Evolutionary conservation across 495 filamentous ascomycete genomes (phyloP).

Genomic region (Tuber microsphaerosporum): DNA sequence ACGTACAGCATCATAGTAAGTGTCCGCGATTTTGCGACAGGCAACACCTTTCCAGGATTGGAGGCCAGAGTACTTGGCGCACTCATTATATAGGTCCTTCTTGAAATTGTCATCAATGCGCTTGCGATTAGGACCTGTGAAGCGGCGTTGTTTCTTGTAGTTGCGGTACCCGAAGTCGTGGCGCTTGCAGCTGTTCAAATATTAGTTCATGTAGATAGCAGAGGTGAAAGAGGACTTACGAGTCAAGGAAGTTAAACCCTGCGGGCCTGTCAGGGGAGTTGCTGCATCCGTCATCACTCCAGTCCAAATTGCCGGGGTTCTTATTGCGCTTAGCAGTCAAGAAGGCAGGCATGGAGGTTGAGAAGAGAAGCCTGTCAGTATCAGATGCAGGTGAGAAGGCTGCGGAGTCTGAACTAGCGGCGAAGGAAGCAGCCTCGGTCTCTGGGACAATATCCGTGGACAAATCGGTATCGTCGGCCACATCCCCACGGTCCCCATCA

Average conservation of each 20-base stretch:
- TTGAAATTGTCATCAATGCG: slow-evolving; percentile 48
- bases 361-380: slow-evolving; percentile 24
- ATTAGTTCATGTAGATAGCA: not conserved
- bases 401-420: not conserved
- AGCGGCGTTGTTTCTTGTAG: slow-evolving; percentile 45
- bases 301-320: slow-evolving; percentile 43
- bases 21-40: slow-evolving; percentile 45
- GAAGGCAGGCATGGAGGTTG: slow-evolving; percentile 14
- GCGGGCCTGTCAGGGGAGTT: slow-evolving; percentile 46
- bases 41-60: not conserved
- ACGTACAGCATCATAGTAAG: slow-evolving; percentile 48
- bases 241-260: slow-evolving; percentile 45
- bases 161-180: slow-evolving; percentile 52
- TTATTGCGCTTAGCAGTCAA: slow-evolving; percentile 12
- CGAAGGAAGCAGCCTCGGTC: not conserved
- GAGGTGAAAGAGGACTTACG: slow-evolving; percentile 18
- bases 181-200: slow-evolving; percentile 42
- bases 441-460: slow-evolving; percentile 13
- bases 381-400: not conserved
- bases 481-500: slow-evolving; percentile 19
- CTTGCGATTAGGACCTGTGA: slow-evolving; percentile 41
- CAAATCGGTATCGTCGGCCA: slow-evolving; percentile 20
- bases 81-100: slow-evolving; percentile 41
- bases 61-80: slow-evolving; percentile 13
- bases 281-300: slow-evolving; percentile 47